phyloP scores from a whole-genome alignment of 2,329 filamentous ascomycete genomes.

The Botrytis fragariae region DNA sequence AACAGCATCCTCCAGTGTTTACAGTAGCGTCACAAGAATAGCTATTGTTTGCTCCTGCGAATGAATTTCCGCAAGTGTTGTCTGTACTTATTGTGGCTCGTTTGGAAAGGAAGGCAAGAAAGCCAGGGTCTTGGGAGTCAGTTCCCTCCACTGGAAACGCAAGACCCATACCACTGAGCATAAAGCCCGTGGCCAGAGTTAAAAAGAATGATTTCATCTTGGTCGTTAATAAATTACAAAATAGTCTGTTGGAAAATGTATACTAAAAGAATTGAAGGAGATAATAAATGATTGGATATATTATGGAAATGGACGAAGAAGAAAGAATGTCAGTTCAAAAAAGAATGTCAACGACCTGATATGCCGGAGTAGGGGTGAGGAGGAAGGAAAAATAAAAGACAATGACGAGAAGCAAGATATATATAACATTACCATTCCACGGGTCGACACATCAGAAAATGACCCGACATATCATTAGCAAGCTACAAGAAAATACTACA shows the following conservation, averaged over 20 bases:
- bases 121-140: conserved; percentile 19
- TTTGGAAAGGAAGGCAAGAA: conserved; percentile 19
- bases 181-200: conserved; percentile 16
- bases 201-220: conserved; percentile 20
- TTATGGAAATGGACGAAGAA: background rate
- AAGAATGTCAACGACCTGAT: conserved; percentile 8
- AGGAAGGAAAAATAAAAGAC: background rate
- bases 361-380: background rate
- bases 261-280: background rate
- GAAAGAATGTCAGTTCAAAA: background rate
- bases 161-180: conserved; percentile 15
- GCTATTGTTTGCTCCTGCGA: conserved; percentile 22
- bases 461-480: background rate
- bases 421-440: background rate
- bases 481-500: background rate
- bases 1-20: conserved; percentile 36
- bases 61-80: conserved; percentile 27
- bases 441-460: conserved; percentile 4
- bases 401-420: background rate
- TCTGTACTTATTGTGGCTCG: conserved; percentile 23
- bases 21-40: conserved; percentile 31
- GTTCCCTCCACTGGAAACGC: conserved; percentile 12
- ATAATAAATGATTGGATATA: background rate
- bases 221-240: conserved; percentile 5
- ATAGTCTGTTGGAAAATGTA: background rate